phyloP scores from a whole-genome alignment of 306 rosid species.

The Fragaria ananassa region DNA sequence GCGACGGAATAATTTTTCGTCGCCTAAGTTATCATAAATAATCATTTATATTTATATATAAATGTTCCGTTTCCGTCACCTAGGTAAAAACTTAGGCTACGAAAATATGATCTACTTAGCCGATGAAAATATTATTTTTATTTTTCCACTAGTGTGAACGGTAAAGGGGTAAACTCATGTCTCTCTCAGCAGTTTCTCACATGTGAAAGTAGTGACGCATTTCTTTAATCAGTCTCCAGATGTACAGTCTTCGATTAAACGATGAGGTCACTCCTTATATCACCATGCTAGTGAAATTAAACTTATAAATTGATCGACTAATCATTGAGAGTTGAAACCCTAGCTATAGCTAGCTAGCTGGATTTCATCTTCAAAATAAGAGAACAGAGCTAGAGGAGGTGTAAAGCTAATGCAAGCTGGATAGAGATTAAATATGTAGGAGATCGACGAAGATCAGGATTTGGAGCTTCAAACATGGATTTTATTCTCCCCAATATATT shows the following conservation, averaged over 20 bases:
- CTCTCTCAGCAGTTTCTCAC: not conserved
- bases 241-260: constrained; percentile 9
- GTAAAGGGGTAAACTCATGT: not conserved
- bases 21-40: too few relatives aligned
- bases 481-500: constrained; percentile 13
- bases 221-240: constrained; percentile 18
- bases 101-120: too few relatives aligned
- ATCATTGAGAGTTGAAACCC: constrained; percentile 9
- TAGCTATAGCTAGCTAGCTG: not conserved
- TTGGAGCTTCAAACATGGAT: constrained; percentile 29
- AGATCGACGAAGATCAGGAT: not conserved
- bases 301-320: not conserved
- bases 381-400: not conserved
- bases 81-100: too few relatives aligned
- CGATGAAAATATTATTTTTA: too few relatives aligned
- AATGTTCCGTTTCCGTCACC: too few relatives aligned
- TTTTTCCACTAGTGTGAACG: not conserved
- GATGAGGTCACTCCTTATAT: constrained; percentile 24
- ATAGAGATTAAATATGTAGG: not conserved
- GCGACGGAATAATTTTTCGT: too few relatives aligned
- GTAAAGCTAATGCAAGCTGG: not conserved
- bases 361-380: not conserved
- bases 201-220: constrained; percentile 15
- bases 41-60: too few relatives aligned
- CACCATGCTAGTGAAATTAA: constrained; percentile 10